Evolutionary conservation across 108 stramenopile genomes (phyloP), one percentile per base, ranked within the genome.

Genomic region (Cyclotella baltica): DNA sequence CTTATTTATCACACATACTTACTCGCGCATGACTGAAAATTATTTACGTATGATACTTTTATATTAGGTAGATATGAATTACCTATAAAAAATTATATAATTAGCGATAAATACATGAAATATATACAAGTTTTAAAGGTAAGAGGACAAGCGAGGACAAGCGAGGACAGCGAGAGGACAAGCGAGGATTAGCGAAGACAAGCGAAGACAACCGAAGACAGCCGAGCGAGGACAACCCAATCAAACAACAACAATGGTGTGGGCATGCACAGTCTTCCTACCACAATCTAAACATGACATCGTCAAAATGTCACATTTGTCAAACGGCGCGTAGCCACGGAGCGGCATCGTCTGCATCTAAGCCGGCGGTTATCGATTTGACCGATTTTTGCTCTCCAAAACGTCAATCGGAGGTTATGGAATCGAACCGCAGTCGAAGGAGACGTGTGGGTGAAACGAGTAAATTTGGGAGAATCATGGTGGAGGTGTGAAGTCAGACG

Each of bases 181-280:
- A n/a, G n/a, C n/a, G n/a, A n/a, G n/a, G n/a, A n/a, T n/a, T n/a
- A n/a, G n/a, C n/a, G n/a, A n/a, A n/a, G n/a, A n/a, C n/a, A n/a
- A n/a, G n/a, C n/a, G n/a, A n/a, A n/a, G n/a, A n/a, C n/a, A n/a
- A n/a, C n/a, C n/a, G n/a, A n/a, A n/a, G n/a, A n/a, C n/a, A n/a
- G n/a, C n/a, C n/a, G n/a, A 43, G 40, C 40, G 40, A 43, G 10
- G 40, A 43, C 40, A 13, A 10, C 40, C 10, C 40, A 43, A 43
- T 6, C 40, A 43, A 43, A 43, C 40, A 6, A 13, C 13, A 43
- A 43, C 13, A 10, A 55, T 2, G 13, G 35, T 62, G 61, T 73
- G 78, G 78, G 33, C 30, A 57, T 80, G 78, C 48, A 31, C 48
- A 16, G 58, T 66, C 11, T 80, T 66, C 78, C 35, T 80, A 73